phyloP scores from a whole-genome alignment of 202 grass and related monocot species.

The Saccharum hybrid region DNA sequence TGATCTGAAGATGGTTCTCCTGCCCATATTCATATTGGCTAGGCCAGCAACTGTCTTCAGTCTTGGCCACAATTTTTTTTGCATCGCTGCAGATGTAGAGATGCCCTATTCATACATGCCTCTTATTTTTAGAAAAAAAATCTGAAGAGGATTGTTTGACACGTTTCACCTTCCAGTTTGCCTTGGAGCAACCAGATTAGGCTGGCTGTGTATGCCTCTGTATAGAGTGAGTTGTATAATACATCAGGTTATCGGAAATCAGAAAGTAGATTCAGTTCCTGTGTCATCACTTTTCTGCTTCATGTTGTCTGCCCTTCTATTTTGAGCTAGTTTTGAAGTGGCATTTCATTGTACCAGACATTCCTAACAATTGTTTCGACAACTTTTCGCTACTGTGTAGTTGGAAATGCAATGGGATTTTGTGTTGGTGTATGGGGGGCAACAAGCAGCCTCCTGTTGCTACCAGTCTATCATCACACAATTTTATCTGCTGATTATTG shows the following conservation, averaged over 20 bases:
- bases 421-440: constrained; percentile 29
- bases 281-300: neutral
- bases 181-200: constrained; percentile 46
- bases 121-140: constrained; percentile 14
- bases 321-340: constrained; percentile 18
- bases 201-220: constrained; percentile 45
- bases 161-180: constrained; percentile 49
- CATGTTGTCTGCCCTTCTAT: constrained; percentile 1
- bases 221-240: constrained; percentile 56
- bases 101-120: constrained; percentile 44
- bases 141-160: constrained; percentile 33
- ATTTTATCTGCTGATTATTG: constrained; percentile 16
- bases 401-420: constrained; percentile 21
- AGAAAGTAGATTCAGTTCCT: constrained; percentile 34
- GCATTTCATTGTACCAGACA: constrained; percentile 19
- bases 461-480: constrained; percentile 12
- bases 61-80: constrained; percentile 45
- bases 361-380: neutral
- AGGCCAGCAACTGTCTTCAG: constrained; percentile 29
- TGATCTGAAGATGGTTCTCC: constrained; percentile 43
- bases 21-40: constrained; percentile 34
- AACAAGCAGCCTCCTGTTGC: neutral
- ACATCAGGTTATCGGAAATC: constrained; percentile 40
- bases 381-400: neutral
- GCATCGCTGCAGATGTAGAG: constrained; percentile 50